phyloP scores from a whole-genome alignment of 192 early-diverging fungal species.

The Piromyces sp. region DNA sequence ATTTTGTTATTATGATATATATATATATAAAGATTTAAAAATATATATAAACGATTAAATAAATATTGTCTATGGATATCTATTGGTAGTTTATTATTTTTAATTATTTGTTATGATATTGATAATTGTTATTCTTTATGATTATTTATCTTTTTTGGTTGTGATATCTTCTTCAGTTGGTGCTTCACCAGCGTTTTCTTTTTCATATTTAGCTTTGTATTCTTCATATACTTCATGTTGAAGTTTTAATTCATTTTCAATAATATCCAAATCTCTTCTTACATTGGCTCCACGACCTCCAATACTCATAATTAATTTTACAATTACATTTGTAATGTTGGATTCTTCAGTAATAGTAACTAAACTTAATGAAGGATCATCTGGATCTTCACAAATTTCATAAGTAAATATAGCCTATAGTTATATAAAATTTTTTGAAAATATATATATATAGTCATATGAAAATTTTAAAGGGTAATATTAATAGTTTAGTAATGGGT shows the following conservation, averaged over 20 bases:
- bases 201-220: not conserved
- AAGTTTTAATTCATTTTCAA: not conserved
- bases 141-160: not conserved
- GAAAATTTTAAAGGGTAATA: no score
- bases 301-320: not conserved
- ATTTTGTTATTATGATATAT: no score
- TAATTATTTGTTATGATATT: no score
- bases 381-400: not conserved
- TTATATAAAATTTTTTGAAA: not conserved
- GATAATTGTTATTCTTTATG: no score
- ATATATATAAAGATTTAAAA: no score
- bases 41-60: no score
- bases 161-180: not conserved
- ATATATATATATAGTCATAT: not conserved
- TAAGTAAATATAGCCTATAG: not conserved
- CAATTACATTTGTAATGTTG: not conserved
- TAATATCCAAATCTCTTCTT: not conserved
- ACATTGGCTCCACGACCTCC: not conserved
- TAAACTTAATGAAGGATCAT: not conserved
- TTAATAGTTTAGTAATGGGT: no score
- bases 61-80: no score
- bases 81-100: no score
- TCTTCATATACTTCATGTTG: not conserved
- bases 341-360: not conserved
- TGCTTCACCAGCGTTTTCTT: not conserved